A percentile compares a stretch with the other conserved stretches of the same genome.
Conservation (phyloP, 163 green algal species). For the Volvox carteri region DNA sequence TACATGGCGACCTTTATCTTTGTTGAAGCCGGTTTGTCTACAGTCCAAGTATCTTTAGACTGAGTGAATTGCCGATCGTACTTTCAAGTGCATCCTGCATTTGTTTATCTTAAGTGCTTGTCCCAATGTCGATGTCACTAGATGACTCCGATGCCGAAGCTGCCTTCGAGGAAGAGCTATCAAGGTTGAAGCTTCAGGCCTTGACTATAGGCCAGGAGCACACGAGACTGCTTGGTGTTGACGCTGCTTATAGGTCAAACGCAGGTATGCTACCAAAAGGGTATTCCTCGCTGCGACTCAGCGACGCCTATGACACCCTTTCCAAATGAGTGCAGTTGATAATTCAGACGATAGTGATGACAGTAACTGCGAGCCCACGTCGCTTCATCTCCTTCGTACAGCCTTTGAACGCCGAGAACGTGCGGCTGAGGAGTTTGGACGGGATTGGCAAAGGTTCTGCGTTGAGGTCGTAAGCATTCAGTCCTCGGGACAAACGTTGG, state of each 20-base stretch:
- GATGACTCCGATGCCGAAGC: constrained; percentile 36
- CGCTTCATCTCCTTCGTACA: background rate
- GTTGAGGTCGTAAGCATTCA: background rate
- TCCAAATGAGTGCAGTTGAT: no score
- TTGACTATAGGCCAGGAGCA: no score
- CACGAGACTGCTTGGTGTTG: no score
- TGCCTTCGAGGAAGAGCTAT: constrained; percentile 25
- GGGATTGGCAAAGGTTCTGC: background rate
- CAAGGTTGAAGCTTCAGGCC: background rate
- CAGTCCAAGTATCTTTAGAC: no score
- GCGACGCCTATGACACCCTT: no score
- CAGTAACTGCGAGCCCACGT: background rate
- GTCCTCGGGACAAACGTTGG: background rate
- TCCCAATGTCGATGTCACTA: background rate
- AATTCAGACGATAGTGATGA: background rate
- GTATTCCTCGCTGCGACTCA: no score
- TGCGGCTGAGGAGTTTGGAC: constrained; percentile 20
- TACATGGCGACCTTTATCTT: no score
- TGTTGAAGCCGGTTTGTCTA: no score
- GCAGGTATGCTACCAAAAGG: no score
- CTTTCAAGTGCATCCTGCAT: no score
- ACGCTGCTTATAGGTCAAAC: background rate
- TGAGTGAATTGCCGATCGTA: no score
- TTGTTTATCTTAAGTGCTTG: background rate
- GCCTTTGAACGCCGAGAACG: constrained; percentile 11